Percentiles rank a stretch among this genome's conserved stretches.
phyloP scores from a whole-genome alignment of 306 rosid species.

The Trichosanthes truncata region DNA sequence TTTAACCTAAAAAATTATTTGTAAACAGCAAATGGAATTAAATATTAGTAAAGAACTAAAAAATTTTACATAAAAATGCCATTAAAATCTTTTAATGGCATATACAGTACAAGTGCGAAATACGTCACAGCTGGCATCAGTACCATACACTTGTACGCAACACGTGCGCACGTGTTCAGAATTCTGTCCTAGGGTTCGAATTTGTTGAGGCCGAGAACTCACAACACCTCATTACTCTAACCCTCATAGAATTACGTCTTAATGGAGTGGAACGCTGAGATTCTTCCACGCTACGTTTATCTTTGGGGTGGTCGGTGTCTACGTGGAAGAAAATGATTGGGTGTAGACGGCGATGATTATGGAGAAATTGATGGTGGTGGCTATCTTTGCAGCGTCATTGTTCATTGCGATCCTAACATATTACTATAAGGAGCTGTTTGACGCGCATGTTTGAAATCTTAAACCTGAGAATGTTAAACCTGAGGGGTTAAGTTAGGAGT shows the following conservation, averaged over 20 bases:
- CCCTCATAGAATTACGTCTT: no score
- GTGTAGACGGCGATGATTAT: neutral
- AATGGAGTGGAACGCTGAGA: no score
- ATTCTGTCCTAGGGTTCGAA: neutral
- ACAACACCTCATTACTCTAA: slow-evolving; percentile 2
- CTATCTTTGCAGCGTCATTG: neutral
- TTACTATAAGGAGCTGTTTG: no score
- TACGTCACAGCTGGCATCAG: neutral
- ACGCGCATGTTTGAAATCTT: no score
- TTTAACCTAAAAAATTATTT: no score
- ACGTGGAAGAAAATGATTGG: neutral
- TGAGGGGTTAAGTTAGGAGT: no score
- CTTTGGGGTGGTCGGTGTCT: neutral
- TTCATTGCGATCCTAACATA: neutral
- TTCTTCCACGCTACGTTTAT: neutral
- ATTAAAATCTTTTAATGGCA: no score
- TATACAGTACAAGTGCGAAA: neutral
- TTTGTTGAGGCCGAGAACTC: neutral
- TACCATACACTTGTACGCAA: neutral
- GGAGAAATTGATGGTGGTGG: neutral
- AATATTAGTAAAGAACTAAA: no score
- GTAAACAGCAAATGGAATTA: no score
- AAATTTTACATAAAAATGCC: no score
- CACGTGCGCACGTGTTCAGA: slow-evolving; percentile 13
- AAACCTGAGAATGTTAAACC: no score